Conservation (phyloP, 495 filamentous ascomycete genomes). For the Extremus antarcticus region DNA sequence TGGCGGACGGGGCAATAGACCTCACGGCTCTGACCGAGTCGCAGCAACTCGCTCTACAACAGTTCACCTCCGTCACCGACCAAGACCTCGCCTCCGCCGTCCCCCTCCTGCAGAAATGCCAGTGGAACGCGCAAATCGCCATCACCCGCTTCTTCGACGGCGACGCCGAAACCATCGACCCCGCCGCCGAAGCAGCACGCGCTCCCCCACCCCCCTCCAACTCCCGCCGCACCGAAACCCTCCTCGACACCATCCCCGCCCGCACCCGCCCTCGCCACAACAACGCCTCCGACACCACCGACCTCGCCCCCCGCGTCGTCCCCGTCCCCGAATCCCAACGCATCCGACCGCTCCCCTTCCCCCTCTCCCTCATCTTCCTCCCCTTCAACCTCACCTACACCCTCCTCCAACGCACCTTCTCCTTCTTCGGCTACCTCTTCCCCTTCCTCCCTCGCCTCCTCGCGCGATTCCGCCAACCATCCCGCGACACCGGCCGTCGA, state of each 20-base stretch:
- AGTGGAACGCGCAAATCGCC: constrained; percentile 97
- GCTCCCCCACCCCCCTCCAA: constrained; percentile 47
- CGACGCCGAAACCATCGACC: constrained; percentile 62
- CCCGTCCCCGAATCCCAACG: constrained; percentile 57
- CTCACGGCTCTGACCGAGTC: constrained; percentile 56
- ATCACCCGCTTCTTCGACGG: constrained; percentile 97
- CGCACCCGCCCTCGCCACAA: constrained; percentile 21
- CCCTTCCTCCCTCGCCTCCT: constrained; percentile 76
- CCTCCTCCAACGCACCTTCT: constrained; percentile 49
- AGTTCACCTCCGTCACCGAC: constrained; percentile 78
- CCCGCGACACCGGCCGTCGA: constrained; percentile 54
- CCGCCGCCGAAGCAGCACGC: constrained; percentile 58
- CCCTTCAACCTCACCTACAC: constrained; percentile 72
- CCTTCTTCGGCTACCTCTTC: constrained; percentile 60
- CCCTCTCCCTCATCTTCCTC: constrained; percentile 66
- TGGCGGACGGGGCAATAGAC: constrained; percentile 33
- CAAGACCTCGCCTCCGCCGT: constrained; percentile 70
- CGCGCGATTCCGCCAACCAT: constrained; percentile 22
- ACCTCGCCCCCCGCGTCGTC: constrained; percentile 65
- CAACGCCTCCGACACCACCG: constrained; percentile 20
- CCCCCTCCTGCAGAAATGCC: constrained; percentile 65
- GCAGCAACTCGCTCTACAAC: constrained; percentile 73
- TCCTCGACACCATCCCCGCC: constrained; percentile 44
- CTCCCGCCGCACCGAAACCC: constrained; percentile 53
- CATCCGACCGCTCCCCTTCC: constrained; percentile 54